Percentiles rank a stretch among this genome's conserved stretches.
Conservation (phyloP, 2,329 filamentous ascomycete species). For the Camillea tinctor region DNA sequence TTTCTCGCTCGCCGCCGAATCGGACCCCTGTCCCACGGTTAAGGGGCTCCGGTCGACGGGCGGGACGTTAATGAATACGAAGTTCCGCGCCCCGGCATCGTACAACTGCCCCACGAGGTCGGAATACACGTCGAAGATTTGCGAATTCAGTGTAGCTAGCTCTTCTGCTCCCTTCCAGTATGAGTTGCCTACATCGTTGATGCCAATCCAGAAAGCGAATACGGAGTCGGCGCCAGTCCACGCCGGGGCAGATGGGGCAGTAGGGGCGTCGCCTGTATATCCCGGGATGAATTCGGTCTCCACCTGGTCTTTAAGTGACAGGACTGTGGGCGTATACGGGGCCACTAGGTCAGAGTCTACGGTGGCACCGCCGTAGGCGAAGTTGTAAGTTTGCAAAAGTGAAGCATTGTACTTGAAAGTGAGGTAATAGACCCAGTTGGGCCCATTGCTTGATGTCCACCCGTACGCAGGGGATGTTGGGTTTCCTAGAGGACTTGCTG, state of each 20-base stretch:
- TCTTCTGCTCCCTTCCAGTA: conserved; percentile 35
- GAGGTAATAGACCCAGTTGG: conserved; percentile 52
- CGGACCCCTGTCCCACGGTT: conserved; percentile 39
- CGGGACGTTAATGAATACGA: conserved; percentile 59
- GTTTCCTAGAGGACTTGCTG: conserved; percentile 61
- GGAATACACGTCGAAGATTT: conserved; percentile 45
- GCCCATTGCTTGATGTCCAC: conserved; percentile 45
- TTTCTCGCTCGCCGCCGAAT: conserved; percentile 35
- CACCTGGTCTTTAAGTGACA: conserved; percentile 52
- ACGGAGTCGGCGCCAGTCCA: conserved; percentile 41
- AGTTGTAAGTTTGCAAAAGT: conserved; percentile 49
- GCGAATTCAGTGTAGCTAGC: conserved; percentile 34
- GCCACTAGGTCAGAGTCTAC: conserved; percentile 50
- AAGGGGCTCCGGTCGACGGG: conserved; percentile 54
- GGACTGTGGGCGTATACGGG: conserved; percentile 47
- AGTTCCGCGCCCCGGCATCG: conserved; percentile 53
- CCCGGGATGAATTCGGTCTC: conserved; percentile 40
- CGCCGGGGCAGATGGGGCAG: conserved; percentile 36
- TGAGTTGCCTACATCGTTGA: conserved; percentile 55
- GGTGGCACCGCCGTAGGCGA: conserved; percentile 54
- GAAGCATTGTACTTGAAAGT: conserved; percentile 47
- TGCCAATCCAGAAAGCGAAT: conserved; percentile 52
- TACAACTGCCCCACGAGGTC: conserved; percentile 47
- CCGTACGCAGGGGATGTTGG: conserved; percentile 50
- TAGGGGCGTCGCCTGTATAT: conserved; percentile 33